A percentile compares a stretch with the other conserved stretches of the same genome.
Conservation (phyloP, 2,329 filamentous ascomycete genomes). For the Fusarium subglutinans region DNA sequence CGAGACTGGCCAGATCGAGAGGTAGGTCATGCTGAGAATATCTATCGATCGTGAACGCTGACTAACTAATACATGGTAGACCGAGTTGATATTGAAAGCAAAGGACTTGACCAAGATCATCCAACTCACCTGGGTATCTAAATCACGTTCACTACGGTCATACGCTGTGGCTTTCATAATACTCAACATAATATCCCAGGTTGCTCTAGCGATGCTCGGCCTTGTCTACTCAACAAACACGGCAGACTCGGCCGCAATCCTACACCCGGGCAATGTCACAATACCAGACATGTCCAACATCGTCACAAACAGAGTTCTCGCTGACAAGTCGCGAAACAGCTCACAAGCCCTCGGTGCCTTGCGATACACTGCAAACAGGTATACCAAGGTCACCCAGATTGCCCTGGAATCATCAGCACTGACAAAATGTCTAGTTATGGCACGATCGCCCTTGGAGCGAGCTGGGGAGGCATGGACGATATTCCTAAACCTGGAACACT, state of each 20-base stretch:
- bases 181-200: slow-evolving; percentile 46
- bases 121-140: slow-evolving; percentile 24
- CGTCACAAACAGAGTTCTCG: slow-evolving; percentile 45
- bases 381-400: not conserved
- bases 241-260: slow-evolving; percentile 46
- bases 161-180: slow-evolving; percentile 32
- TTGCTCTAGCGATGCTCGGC: slow-evolving; percentile 54
- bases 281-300: slow-evolving; percentile 50
- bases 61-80: slow-evolving; percentile 3
- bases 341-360: slow-evolving; percentile 45
- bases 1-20: slow-evolving; percentile 50
- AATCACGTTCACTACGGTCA: slow-evolving; percentile 20
- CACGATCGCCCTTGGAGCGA: slow-evolving; percentile 47
- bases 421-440: slow-evolving; percentile 47
- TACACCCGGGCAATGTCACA: slow-evolving; percentile 47
- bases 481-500: slow-evolving; percentile 45
- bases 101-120: slow-evolving; percentile 36
- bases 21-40: slow-evolving; percentile 39
- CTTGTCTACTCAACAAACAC: slow-evolving; percentile 55
- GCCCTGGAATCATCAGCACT: not conserved
- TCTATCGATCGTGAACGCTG: not conserved
- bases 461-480: slow-evolving; percentile 19
- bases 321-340: slow-evolving; percentile 2
- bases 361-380: slow-evolving; percentile 55
- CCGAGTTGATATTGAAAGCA: slow-evolving; percentile 31